Evolutionary conservation across 108 stramenopile genomes (phyloP), one percentile per base, ranked within the genome.

Genomic region (Pseudonitzschia multiseries): DNA sequence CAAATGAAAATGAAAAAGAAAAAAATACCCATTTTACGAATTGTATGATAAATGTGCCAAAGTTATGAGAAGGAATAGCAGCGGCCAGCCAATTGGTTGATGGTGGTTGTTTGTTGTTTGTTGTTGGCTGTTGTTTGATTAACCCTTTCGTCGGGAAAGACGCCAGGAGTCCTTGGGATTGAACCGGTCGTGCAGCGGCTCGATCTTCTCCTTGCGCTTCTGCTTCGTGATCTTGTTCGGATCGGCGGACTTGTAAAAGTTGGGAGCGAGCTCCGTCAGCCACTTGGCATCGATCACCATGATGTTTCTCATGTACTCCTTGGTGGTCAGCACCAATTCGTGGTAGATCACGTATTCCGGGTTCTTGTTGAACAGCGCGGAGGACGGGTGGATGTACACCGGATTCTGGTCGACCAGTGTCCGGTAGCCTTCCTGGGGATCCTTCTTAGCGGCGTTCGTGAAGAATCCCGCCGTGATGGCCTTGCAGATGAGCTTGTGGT

Each of bases 231-330:
- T 92, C 85, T 90, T 93, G 80, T 94, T 94, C 26, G 98, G 96
- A 82, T 99, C 98, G 13, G 97, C 98, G 52, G 84, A 77, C 72
- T 93, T 88, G 86, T 96, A 99, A 86, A 97, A 98, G 46, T 93
- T 85, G 14, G 99, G 99, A 5, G 99, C 99, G 32, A 99, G 80
- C 76, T 99, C 98, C 50, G 95, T 90, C 57, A 99, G 86, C 97
- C 97, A 98, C 71, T 94, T 97, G 22, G 99, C 94, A 85, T 99
- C 99, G 76, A 99, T 97, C 28, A 95, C 94, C 96, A 98, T 93
- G 50, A 98, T 89, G 79, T 97, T 97, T 51, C 99, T 83, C 99
- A 99, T 99, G 87, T 98, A 99, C 81, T 99, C 99, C 80, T 98
- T 98, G 9, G 99, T 97, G 41, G 99, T 99, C 33, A 99, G 75